These are phyloP conservation scores for Phycomyces nitens DNA, from an alignment of 192 early-diverging fungal genomes.

Conservation along the genomic window DNA sequence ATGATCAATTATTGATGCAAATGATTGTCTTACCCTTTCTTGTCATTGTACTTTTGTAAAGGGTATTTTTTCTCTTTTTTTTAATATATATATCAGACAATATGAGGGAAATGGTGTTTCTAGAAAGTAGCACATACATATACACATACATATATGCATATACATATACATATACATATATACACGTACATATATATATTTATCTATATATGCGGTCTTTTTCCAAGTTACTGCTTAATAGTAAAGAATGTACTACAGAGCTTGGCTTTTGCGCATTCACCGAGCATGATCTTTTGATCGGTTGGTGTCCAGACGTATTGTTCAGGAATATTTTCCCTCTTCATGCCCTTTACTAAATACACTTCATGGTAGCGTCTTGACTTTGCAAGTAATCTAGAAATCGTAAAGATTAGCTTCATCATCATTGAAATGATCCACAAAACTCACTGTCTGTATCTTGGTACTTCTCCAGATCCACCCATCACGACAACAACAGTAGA, in stretches of 20 bases:
- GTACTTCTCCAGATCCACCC: neutral
- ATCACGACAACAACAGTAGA: conserved; percentile 1
- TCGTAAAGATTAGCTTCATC: neutral
- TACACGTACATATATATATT: too few relatives aligned
- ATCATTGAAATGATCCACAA: neutral
- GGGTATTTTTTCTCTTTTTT: too few relatives aligned
- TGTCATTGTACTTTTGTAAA: too few relatives aligned
- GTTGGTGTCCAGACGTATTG: neutral
- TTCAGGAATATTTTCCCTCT: neutral
- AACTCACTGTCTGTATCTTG: neutral
- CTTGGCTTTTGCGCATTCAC: conserved; percentile 1
- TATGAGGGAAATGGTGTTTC: too few relatives aligned
- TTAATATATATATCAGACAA: too few relatives aligned
- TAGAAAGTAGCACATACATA: too few relatives aligned
- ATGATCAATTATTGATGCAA: too few relatives aligned
- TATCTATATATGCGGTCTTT: too few relatives aligned
- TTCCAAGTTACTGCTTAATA: neutral
- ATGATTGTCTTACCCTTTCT: too few relatives aligned
- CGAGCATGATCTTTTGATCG: neutral
- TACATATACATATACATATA: too few relatives aligned
- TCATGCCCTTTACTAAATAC: neutral
- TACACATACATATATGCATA: too few relatives aligned
- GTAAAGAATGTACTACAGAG: neutral
- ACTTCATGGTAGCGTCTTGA: neutral
- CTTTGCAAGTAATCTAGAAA: neutral